phyloP scores from a whole-genome alignment of 768 basidiomycete genomes.

The Naganishia friedmannii region DNA sequence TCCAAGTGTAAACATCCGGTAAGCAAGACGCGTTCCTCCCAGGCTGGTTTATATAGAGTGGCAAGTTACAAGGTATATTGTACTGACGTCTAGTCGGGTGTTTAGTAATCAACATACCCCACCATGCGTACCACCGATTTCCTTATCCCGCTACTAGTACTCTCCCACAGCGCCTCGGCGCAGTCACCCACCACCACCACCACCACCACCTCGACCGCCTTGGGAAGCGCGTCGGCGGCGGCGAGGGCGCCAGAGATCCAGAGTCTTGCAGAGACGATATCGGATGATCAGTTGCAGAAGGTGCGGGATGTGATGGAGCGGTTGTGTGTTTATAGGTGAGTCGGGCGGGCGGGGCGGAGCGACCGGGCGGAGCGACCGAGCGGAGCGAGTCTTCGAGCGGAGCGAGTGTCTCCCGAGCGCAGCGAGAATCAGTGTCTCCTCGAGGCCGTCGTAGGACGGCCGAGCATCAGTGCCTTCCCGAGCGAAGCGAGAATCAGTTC shows the following conservation, averaged over 20 bases:
- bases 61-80: too few relatives aligned
- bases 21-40: neutral
- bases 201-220: neutral
- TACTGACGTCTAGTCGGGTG: neutral
- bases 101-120: neutral
- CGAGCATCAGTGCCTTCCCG: too few relatives aligned
- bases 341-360: neutral
- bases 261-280: constrained; percentile 1
- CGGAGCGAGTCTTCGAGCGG: too few relatives aligned
- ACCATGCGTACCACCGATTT: constrained; percentile 11
- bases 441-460: too few relatives aligned
- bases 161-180: neutral
- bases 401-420: too few relatives aligned
- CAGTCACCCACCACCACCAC: neutral
- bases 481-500: too few relatives aligned
- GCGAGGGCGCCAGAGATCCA: neutral
- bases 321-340: constrained; percentile 40
- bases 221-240: neutral
- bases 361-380: too few relatives aligned
- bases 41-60: too few relatives aligned
- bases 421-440: too few relatives aligned
- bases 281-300: constrained; percentile 35
- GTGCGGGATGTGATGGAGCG: constrained; percentile 45
- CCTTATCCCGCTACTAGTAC: neutral
- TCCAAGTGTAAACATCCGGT: neutral